Evolutionary conservation across 495 filamentous ascomycete genomes (phyloP).

Genomic region (Aspergillus hancockii): DNA sequence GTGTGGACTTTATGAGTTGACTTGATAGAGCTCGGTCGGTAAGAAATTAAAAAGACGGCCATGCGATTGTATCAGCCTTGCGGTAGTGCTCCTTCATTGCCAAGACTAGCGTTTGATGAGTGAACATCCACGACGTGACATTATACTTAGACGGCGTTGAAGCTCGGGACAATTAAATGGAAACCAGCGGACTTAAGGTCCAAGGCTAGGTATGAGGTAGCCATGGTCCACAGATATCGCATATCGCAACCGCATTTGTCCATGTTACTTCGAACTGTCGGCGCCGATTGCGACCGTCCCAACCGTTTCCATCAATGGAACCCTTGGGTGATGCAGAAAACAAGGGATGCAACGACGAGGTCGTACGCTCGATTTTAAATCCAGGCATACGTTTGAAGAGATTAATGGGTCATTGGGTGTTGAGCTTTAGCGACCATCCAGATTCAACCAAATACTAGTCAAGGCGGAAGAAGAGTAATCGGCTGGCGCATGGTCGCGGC

Average conservation of each 20-base stretch:
- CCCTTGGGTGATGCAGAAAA: conserved; percentile 4
- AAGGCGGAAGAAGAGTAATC: conserved; percentile 4
- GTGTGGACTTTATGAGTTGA: neutral
- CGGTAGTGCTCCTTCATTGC: conserved; percentile 19
- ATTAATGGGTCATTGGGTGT: neutral
- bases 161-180: neutral
- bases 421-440: conserved; percentile 8
- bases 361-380: conserved; percentile 5
- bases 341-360: conserved; percentile 7
- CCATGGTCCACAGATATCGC: conserved; percentile 12
- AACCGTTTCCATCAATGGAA: neutral
- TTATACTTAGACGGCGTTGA: neutral
- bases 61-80: conserved; percentile 11
- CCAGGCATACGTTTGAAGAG: neutral
- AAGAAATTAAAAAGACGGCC: neutral
- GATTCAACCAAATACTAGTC: neutral
- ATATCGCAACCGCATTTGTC: conserved; percentile 37
- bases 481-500: conserved; percentile 12
- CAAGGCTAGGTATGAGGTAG: neutral
- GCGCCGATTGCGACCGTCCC: conserved; percentile 35
- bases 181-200: neutral
- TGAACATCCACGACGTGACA: conserved; percentile 2
- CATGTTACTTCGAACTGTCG: conserved; percentile 27
- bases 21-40: neutral
- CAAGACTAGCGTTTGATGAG: conserved; percentile 31